Percentiles rank a stretch among this genome's conserved stretches.
Conservation (phyloP, 2,329 filamentous ascomycete genomes). For the Diaporthe citri region DNA sequence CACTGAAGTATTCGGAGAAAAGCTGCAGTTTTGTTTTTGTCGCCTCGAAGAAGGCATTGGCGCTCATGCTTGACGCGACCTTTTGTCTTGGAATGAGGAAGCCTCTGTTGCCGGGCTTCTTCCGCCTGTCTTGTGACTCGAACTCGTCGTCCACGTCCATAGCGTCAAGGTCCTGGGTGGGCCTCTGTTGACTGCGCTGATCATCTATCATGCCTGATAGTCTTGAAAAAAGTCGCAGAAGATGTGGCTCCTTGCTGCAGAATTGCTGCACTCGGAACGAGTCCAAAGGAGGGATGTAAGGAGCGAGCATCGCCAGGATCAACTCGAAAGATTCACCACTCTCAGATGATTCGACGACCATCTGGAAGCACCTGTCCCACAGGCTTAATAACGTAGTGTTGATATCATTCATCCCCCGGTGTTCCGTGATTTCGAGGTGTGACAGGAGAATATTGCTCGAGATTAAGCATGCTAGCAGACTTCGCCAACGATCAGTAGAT, state of each 20-base stretch:
- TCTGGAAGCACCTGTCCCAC: slow-evolving; percentile 55
- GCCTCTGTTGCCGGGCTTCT: slow-evolving; percentile 52
- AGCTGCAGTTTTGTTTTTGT: slow-evolving; percentile 61
- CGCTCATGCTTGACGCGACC: slow-evolving; percentile 55
- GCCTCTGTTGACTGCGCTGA: slow-evolving; percentile 49
- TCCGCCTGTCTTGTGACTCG: slow-evolving; percentile 69
- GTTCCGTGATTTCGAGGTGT: slow-evolving; percentile 60
- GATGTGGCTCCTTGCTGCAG: slow-evolving; percentile 52
- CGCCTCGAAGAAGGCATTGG: slow-evolving; percentile 61
- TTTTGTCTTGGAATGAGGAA: slow-evolving; percentile 62
- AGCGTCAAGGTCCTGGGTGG: slow-evolving; percentile 58
- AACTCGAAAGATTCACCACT: slow-evolving; percentile 60
- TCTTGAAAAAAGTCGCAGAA: slow-evolving; percentile 59
- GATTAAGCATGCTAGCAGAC: slow-evolving; percentile 63
- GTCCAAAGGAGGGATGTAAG: slow-evolving; percentile 60
- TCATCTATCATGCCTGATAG: slow-evolving; percentile 53
- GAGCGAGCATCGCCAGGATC: slow-evolving; percentile 58
- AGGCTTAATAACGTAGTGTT: slow-evolving; percentile 58
- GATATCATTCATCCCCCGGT: slow-evolving; percentile 62
- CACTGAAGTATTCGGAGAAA: slow-evolving; percentile 57
- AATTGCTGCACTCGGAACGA: slow-evolving; percentile 54
- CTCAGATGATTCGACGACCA: slow-evolving; percentile 59
- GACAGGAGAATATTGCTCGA: slow-evolving; percentile 61
- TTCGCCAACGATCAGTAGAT: slow-evolving; percentile 65
- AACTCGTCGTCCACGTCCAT: slow-evolving; percentile 79